Percentiles rank a stretch among this genome's conserved stretches.
phyloP scores from a whole-genome alignment of 331 rosid species.

The Phaseolus coccineus region DNA sequence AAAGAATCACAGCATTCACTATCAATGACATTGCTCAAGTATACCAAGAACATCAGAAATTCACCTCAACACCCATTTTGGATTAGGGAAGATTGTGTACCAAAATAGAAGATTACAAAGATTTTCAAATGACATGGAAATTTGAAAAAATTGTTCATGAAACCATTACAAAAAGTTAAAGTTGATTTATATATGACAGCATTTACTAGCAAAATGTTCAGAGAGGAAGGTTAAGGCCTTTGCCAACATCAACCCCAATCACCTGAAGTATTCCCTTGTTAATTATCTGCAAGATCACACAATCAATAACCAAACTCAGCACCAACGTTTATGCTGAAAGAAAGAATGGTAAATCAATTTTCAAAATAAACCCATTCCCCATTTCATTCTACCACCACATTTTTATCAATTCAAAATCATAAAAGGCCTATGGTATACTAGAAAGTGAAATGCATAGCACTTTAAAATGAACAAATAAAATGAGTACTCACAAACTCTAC shows the following conservation, averaged over 20 bases:
- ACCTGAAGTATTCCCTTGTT: conserved; percentile 79
- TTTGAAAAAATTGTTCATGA: conserved; percentile 17
- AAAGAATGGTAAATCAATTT: not conserved
- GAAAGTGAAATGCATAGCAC: not conserved
- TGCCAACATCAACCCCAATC: conserved; percentile 87
- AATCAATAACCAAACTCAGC: not conserved
- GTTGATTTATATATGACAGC: not conserved
- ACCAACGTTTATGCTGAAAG: not conserved
- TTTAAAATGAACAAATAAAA: not conserved
- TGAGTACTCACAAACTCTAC: conserved; percentile 65
- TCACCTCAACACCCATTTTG: not conserved
- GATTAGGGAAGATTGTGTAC: conserved; percentile 6
- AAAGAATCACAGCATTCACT: not conserved
- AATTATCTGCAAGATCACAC: conserved; percentile 64
- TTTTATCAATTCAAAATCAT: not conserved
- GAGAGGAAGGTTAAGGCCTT: conserved; percentile 82
- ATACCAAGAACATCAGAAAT: not conserved
- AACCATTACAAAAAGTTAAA: not conserved
- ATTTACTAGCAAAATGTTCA: conserved; percentile 41
- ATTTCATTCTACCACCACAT: not conserved
- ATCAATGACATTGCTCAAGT: not conserved
- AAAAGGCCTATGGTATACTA: not conserved
- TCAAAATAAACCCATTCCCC: not conserved
- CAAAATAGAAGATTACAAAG: not conserved
- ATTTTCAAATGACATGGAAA: conserved; percentile 1